Conservation (phyloP, 176 grass and related monocot species). For the Carex cristatella region DNA sequence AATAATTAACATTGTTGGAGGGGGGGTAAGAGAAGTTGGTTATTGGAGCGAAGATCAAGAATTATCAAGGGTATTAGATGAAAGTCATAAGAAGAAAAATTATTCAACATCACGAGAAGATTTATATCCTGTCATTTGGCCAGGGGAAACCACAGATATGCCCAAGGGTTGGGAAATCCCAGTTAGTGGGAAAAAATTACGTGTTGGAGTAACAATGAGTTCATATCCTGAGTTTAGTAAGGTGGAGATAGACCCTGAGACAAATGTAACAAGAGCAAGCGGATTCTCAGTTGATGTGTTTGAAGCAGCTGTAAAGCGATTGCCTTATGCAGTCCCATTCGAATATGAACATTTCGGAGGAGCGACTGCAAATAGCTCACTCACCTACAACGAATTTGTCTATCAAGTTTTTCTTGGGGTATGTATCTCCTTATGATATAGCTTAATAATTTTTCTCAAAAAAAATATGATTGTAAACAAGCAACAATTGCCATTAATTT, state of each 20-base stretch:
- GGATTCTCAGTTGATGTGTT: slow-evolving; percentile 27
- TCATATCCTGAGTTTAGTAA: slow-evolving; percentile 26
- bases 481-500: background rate
- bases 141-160: slow-evolving; percentile 12
- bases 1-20: slow-evolving; percentile 40
- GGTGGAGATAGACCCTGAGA: slow-evolving; percentile 10
- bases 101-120: background rate
- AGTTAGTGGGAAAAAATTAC: slow-evolving; percentile 19
- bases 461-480: background rate
- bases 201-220: slow-evolving; percentile 27
- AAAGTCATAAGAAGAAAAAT: background rate
- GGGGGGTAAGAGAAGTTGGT: slow-evolving; percentile 19
- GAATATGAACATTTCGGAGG: slow-evolving; percentile 25
- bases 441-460: background rate
- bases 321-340: slow-evolving; percentile 29
- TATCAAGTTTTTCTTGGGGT: slow-evolving; percentile 37
- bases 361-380: background rate
- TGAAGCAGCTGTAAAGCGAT: slow-evolving; percentile 24
- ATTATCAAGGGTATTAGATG: slow-evolving; percentile 18
- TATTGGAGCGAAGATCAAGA: slow-evolving; percentile 34
- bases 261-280: slow-evolving; percentile 6
- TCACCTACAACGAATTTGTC: slow-evolving; percentile 32
- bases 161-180: slow-evolving; percentile 37
- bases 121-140: slow-evolving; percentile 31
- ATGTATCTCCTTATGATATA: background rate